phyloP scores from a whole-genome alignment of 225 moss, liverwort and hornwort genomes.

The Pseudoscleropodium purum region DNA sequence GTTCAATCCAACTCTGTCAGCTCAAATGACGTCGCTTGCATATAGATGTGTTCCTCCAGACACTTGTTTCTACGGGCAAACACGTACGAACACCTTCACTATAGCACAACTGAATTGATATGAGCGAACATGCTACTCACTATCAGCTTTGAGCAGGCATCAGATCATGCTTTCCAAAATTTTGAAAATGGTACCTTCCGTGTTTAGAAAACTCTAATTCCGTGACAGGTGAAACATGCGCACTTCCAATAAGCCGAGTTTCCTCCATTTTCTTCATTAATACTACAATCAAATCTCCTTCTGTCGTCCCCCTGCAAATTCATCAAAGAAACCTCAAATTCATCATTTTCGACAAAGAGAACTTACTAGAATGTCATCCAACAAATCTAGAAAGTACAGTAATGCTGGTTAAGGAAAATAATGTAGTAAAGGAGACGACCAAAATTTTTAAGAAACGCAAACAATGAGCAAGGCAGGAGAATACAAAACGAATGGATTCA shows the following conservation, averaged over 20 bases:
- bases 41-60: neutral
- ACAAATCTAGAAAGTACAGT: neutral
- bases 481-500: neutral
- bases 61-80: neutral
- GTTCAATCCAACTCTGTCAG: conserved; percentile 3
- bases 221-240: conserved; percentile 22
- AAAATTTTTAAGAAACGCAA: neutral
- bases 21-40: neutral
- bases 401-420: neutral
- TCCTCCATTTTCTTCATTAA: conserved; percentile 29
- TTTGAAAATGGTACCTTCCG: conserved; percentile 18
- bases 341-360: neutral
- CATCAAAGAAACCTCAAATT: neutral
- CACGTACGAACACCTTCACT: neutral
- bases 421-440: neutral
- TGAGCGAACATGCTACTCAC: neutral
- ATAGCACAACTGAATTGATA: neutral
- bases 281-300: conserved; percentile 33
- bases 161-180: neutral
- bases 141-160: neutral
- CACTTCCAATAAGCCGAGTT: conserved; percentile 14
- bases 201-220: conserved; percentile 35
- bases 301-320: conserved; percentile 27
- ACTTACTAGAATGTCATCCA: neutral
- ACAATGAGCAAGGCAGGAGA: neutral